Base-by-base conservation (phyloP, 1,284 basidiomycete genomes). In the Trichosporon faecale region DNA sequence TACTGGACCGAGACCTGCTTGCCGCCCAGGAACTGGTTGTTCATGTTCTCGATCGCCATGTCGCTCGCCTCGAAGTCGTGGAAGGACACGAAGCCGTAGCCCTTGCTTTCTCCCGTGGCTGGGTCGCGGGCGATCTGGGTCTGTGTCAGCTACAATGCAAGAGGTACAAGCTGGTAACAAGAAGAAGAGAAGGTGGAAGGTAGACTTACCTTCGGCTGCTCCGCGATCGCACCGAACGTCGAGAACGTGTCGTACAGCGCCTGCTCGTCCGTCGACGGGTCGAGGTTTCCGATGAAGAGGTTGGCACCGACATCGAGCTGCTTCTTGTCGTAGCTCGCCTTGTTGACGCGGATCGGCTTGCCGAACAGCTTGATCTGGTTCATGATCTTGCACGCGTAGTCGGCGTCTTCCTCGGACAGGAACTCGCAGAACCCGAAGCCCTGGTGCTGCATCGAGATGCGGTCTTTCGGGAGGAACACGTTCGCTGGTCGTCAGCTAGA, bases 401-500 rank as follows among this genome's bases (percentile, higher is more conserved):
- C 95, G 76, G 96, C 95, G 85, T 98, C 97, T 81, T 95, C 93
- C 85, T 98, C 95, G 49, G 94, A 95, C 82, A 95, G 86, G 84
- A 98, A 98, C 86, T 99, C 96, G 87, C 96, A 98, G 85, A 99
- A 99, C 64, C 95, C 96, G 84, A 98, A 99, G 66, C 96, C 95
- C 85, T 99, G 97, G 82, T 99, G 96, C 2, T 92, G 88, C 91
- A 95, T 95, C 12, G 95, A 97, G 73, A 99, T 94, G 76, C 96
- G 90, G 85, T 99, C 97, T 84, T 98, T 99, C n/a, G 96, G 96
- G n/a, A 99, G 87, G 85, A 97, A 95, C 0, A 97, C 94, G 79
- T 97, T 98, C 37, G 94, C 95, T 97, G 76, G 40, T 7, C 40
- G 66, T 75, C 27, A 77, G 70, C 63, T 16, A 60, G 18, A 23